These are phyloP conservation scores for Boletus pseudopeckii DNA, from an alignment of 768 basidiomycete species.

Conservation along the genomic window DNA sequence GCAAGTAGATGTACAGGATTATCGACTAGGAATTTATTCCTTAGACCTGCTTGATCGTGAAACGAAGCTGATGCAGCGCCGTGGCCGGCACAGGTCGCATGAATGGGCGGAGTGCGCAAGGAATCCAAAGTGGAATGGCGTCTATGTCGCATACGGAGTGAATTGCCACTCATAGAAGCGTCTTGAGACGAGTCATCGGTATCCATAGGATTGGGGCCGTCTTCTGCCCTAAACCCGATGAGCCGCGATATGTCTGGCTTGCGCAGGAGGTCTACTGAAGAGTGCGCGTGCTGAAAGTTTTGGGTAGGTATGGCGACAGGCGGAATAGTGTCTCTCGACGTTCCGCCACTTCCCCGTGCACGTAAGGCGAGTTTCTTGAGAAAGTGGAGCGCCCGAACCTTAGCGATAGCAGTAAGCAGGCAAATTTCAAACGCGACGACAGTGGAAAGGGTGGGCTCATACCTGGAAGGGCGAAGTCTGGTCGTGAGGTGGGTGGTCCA, in stretches of 20 bases:
- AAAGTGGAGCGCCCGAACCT: conserved; percentile 37
- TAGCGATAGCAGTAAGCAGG: conserved; percentile 1
- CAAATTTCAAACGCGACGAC: conserved; percentile 14
- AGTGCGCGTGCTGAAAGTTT: conserved; percentile 27
- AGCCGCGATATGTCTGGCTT: conserved; percentile 24
- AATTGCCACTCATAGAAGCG: conserved; percentile 22
- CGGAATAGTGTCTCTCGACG: conserved; percentile 27
- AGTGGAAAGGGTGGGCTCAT: conserved; percentile 2
- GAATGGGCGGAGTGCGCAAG: conserved; percentile 2
- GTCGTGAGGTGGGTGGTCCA: conserved; percentile 27
- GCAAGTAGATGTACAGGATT: conserved; percentile 9
- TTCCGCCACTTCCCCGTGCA: conserved; percentile 31
- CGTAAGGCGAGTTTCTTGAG: conserved; percentile 37
- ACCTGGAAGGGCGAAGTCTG: conserved; percentile 30
- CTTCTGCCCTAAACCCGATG: conserved; percentile 23
- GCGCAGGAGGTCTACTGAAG: conserved; percentile 34
- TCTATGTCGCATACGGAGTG: conserved; percentile 18
- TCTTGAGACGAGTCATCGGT: conserved; percentile 32
- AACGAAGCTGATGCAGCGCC: conserved; percentile 10
- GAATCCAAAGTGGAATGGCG: conserved; percentile 25
- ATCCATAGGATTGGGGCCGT: conserved; percentile 26
- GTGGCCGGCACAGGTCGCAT: conserved; percentile 11
- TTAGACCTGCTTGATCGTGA: conserved; percentile 6
- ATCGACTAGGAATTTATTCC: background rate
- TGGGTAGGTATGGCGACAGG: conserved; percentile 23